These are phyloP conservation scores for Endoconidiophora polonica DNA, from an alignment of 2,329 filamentous ascomycete genomes.

Conservation along the genomic window DNA sequence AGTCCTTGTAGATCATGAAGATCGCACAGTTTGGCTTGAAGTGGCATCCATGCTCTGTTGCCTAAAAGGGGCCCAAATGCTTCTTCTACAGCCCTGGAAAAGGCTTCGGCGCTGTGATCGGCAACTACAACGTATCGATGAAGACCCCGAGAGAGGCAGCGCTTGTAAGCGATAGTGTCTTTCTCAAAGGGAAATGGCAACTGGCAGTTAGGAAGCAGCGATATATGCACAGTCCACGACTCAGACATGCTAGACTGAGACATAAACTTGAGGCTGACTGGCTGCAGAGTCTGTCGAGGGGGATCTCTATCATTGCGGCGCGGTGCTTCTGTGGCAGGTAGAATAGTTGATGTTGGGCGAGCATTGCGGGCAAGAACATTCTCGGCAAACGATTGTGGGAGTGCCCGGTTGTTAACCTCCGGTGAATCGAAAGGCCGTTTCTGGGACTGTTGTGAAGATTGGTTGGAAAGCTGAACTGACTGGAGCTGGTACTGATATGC, in stretches of 20 bases:
- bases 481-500: background rate
- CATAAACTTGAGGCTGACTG: constrained; percentile 10
- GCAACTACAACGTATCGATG: constrained; percentile 39
- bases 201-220: constrained; percentile 35
- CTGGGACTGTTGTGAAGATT: background rate
- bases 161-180: constrained; percentile 43
- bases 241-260: constrained; percentile 17
- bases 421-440: background rate
- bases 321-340: constrained; percentile 10
- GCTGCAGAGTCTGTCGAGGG: constrained; percentile 13
- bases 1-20: constrained; percentile 36
- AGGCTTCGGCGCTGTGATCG: constrained; percentile 31
- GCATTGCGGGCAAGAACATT: background rate
- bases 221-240: constrained; percentile 43
- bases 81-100: constrained; percentile 30
- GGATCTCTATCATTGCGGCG: constrained; percentile 9
- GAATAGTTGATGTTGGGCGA: constrained; percentile 11
- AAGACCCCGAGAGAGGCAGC: constrained; percentile 41
- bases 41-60: constrained; percentile 36
- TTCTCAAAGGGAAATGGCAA: constrained; percentile 45
- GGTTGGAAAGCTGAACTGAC: background rate
- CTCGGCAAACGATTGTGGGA: background rate
- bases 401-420: background rate
- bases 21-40: constrained; percentile 42
- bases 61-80: constrained; percentile 34